These are phyloP conservation scores for Moesziomyces globuligerus DNA, from an alignment of 1,284 basidiomycete genomes.

Conservation along the genomic window DNA sequence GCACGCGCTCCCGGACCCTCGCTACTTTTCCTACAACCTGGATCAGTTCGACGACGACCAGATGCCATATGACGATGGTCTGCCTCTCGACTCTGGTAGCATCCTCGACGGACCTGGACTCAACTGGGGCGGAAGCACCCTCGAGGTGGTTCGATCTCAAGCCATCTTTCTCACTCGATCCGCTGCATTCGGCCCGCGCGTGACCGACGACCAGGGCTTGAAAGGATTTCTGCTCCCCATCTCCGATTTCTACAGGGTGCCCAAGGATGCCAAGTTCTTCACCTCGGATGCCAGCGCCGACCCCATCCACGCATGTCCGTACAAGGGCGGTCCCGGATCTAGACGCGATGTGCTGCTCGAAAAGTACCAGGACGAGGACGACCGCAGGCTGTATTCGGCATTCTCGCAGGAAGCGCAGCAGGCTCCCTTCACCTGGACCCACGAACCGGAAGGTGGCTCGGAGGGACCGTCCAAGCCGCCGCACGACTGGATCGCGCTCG, in stretches of 20 bases:
- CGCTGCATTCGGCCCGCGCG: conserved; percentile 62
- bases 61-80: conserved; percentile 16
- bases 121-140: conserved; percentile 58
- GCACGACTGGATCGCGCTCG: conserved; percentile 62
- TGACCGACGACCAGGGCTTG: conserved; percentile 52
- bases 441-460: conserved; percentile 1
- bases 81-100: conserved; percentile 28
- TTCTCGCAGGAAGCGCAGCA: conserved; percentile 18
- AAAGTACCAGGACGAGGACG: conserved; percentile 38
- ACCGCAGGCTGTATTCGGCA: conserved; percentile 35
- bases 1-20: conserved; percentile 36
- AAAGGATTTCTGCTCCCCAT: conserved; percentile 56
- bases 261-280: conserved; percentile 15
- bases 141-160: conserved; percentile 58
- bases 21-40: conserved; percentile 44
- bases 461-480: conserved; percentile 38
- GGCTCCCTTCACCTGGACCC: conserved; percentile 23
- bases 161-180: conserved; percentile 61
- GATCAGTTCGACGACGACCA: conserved; percentile 34
- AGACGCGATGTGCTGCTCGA: conserved; percentile 13
- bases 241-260: conserved; percentile 52
- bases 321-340: conserved; percentile 49
- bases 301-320: conserved; percentile 50
- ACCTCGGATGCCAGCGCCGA: conserved; percentile 21
- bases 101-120: conserved; percentile 44